Evolutionary conservation across 208 protist species (phyloP).

Genomic region (Tritrichomonas musculus): DNA sequence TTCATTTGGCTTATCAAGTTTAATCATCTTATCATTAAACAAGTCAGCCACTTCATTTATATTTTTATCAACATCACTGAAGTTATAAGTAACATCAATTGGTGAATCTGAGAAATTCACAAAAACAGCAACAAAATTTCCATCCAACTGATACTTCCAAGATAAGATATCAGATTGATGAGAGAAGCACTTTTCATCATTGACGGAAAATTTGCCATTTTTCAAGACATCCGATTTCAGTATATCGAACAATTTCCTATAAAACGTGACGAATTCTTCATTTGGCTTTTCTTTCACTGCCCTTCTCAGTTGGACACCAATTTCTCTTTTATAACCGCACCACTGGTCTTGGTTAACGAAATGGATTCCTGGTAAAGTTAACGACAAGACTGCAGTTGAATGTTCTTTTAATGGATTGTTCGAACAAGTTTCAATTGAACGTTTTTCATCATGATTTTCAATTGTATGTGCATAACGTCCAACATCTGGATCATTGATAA

Average conservation of each 20-base stretch:
- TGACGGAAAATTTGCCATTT: not conserved
- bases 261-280: not conserved
- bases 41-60: too few relatives aligned
- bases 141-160: too few relatives aligned
- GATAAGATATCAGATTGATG: not conserved
- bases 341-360: conserved; percentile 36
- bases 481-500: not conserved
- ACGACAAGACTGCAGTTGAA: not conserved
- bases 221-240: not conserved
- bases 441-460: conserved; percentile 38
- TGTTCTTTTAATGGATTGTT: not conserved
- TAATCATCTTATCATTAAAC: too few relatives aligned
- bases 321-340: not conserved
- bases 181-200: not conserved
- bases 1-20: too few relatives aligned
- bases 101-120: too few relatives aligned
- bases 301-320: conserved; percentile 35
- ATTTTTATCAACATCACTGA: too few relatives aligned
- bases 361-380: conserved; percentile 34
- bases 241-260: not conserved
- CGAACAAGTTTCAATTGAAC: not conserved
- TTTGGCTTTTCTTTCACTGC: not conserved
- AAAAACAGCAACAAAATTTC: too few relatives aligned
- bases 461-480: not conserved
- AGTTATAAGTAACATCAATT: too few relatives aligned